phyloP scores from a whole-genome alignment of 2,329 filamentous ascomycete genomes.

The Falciphora oryzae region DNA sequence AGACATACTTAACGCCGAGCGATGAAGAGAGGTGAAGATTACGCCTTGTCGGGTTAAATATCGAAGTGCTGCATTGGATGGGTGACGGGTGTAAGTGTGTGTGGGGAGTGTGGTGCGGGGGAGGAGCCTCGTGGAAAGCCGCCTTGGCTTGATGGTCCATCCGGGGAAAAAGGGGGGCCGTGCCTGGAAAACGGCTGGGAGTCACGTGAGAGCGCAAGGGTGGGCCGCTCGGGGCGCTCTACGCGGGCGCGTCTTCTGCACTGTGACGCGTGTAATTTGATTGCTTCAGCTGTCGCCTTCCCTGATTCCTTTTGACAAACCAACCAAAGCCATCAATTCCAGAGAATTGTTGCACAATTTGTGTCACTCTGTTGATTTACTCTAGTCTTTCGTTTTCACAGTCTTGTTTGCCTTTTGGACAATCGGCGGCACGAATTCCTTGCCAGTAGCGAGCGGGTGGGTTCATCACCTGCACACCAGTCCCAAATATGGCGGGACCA shows the following conservation, averaged over 20 bases:
- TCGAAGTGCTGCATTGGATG: background rate
- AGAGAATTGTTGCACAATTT: background rate
- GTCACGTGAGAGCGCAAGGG: background rate
- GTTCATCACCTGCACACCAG: background rate
- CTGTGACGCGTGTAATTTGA: background rate
- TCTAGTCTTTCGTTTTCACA: too few relatives aligned
- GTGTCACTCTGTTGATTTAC: background rate
- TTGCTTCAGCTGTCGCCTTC: background rate
- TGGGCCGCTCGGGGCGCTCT: background rate
- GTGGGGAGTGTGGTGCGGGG: too few relatives aligned
- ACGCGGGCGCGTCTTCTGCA: background rate
- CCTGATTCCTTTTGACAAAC: background rate
- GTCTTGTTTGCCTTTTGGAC: too few relatives aligned
- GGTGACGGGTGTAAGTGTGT: background rate
- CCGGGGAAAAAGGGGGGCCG: background rate
- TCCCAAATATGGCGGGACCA: conserved; percentile 29
- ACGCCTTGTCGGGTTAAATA: background rate
- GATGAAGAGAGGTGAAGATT: background rate
- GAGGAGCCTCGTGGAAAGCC: too few relatives aligned
- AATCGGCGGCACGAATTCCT: too few relatives aligned
- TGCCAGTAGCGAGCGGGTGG: background rate
- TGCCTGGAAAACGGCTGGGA: background rate
- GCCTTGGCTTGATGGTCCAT: too few relatives aligned
- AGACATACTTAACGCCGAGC: background rate
- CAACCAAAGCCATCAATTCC: background rate